Base-by-base conservation (phyloP, 345 rosid species). In the Schrenkiella parvula region DNA sequence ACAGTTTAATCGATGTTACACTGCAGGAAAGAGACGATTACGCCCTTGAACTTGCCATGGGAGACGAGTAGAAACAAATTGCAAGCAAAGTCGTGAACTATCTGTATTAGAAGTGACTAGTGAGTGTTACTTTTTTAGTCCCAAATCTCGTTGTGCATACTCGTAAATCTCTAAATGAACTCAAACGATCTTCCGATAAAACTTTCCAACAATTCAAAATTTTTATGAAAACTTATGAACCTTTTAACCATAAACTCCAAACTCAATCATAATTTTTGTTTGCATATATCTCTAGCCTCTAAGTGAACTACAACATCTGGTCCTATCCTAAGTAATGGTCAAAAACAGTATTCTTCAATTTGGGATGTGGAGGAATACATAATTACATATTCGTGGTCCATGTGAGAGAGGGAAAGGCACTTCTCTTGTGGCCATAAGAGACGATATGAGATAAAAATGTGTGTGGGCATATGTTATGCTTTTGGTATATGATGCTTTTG, bases 1-100 rank as follows among this genome's bases (percentile, higher is more conserved):
- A 72, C 54, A 2, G 64, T 10, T 1, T 39, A 35, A 26, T 53
- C 7, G n/a, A 52, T 62, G 60, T 54, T 29, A 13, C 18, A 13
- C 0, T 50, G 78, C 90, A 93, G 97, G 98, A 93, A 56, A 86
- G 97, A 72, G 98, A 93, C 15, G 96, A 93, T 73, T 93, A 90
- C 62, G 98, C 98, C 11, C 78, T 93, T 64, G 98, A 93, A 85
- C 79, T 93, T 52, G 96, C 98, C 55, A 79, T 86, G 91, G 97
- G 74, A 59, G 98, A 93, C 70, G 98, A 93, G 73, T 93, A 78
- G 78, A 63, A 43, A 43, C 13, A 18, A 18, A 29, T 23, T 39
- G 41, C 21, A 68, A 23, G 26, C 21, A 68, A 23, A 25, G 26
- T 53, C 18, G 31, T 9, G 17, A 28, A 50, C 19, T 17, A 2